Base-by-base conservation (phyloP, 225 moss, liverwort and hornwort species). In the Bryoerythrophyllum caledonicum region DNA sequence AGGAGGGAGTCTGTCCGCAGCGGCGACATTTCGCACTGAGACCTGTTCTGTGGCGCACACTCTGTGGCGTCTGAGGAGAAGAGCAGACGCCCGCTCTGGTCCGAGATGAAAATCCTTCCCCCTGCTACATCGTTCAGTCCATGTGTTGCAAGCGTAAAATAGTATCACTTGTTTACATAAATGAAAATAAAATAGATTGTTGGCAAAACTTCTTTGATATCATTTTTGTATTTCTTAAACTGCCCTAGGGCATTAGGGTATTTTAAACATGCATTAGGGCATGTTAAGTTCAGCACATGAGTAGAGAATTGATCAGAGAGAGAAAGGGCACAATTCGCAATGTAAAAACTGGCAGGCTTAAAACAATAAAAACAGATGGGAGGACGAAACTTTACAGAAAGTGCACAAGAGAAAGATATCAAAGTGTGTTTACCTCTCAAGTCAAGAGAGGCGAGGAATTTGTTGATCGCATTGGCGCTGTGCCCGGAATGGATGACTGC, bases 401-500 rank as follows among this genome's bases (percentile, higher is more conserved):
- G 41, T 49, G 58, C 28, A 43, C 17, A 16, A 74, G 35, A 35
- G 26, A 16, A 11, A 24, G 61, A 61, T 28, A 24, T 61, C 19
- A 23, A 3, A 54, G 25, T 46, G 35, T 58, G 35, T 68, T 66
- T 68, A 91, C 93, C 93, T 88, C 88, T 91, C 46, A 90, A 77
- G 69, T 89, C 88, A 44, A 91, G 78, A 68, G 79, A 80, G 23
- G 87, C 83, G 30, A 94, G 83, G 73, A 86, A 86, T 19, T 77
- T 74, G 61, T 86, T 90, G n/a, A 94, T 83, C 13, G 86, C 87
- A 44, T 71, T 72, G 35, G 90, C 84, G 76, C 86, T 91, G 25
- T 84, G 91, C 51, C 88, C 88, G 2, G 85, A 90, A 71, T 91
- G 86, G 20, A 94, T 85, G 10, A 94, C 86, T 46, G 87, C 91